phyloP scores from a whole-genome alignment of 139 green algal genomes.

The Closterium sp. region DNA sequence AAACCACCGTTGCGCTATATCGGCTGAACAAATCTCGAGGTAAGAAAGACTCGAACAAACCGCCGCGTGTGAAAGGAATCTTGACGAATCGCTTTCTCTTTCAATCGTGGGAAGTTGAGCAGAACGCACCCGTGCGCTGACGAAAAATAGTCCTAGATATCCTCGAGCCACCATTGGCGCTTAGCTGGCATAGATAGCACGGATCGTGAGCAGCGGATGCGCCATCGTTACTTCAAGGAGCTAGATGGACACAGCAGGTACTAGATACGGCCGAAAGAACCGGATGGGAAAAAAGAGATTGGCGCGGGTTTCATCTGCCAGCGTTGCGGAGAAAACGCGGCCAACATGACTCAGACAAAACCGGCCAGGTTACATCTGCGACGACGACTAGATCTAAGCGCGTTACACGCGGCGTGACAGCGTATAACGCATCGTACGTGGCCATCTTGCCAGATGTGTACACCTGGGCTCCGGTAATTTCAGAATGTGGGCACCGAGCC shows the following conservation, averaged over 20 bases:
- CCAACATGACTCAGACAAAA: too few relatives aligned
- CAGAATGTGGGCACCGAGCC: too few relatives aligned
- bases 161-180: background rate
- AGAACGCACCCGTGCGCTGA: too few relatives aligned
- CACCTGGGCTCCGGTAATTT: too few relatives aligned
- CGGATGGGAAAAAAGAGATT: background rate
- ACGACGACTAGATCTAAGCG: background rate
- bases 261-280: background rate
- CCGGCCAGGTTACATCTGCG: background rate
- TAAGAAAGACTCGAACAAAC: background rate
- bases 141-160: background rate
- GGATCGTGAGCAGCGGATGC: too few relatives aligned
- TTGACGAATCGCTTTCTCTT: background rate
- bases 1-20: too few relatives aligned
- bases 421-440: too few relatives aligned
- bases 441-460: too few relatives aligned
- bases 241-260: background rate
- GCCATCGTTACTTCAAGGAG: background rate
- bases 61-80: background rate
- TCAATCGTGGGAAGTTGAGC: too few relatives aligned
- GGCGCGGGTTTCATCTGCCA: background rate
- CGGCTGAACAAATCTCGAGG: background rate
- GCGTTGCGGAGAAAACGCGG: background rate
- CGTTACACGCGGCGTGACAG: too few relatives aligned
- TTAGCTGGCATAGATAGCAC: background rate